phyloP scores from a whole-genome alignment of 169 alveolate species.

The Cryptosporidium sp. region DNA sequence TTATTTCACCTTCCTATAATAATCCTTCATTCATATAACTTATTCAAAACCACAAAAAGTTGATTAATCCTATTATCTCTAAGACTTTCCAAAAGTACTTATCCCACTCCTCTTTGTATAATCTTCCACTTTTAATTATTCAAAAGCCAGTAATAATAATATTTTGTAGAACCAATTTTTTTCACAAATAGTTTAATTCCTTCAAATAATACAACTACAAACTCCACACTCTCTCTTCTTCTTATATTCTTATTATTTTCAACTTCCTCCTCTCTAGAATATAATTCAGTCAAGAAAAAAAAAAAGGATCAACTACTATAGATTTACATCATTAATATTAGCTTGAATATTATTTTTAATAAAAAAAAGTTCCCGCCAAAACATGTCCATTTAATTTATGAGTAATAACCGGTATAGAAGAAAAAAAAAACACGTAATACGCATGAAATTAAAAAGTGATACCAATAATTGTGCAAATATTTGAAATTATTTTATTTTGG shows the following conservation, averaged over 20 bases:
- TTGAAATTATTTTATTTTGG: background rate
- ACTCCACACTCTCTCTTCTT: background rate
- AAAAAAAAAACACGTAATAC: background rate
- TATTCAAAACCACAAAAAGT: background rate
- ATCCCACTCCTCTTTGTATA: background rate
- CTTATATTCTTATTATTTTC: too few species aligned
- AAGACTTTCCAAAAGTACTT: background rate
- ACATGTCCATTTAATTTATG: background rate
- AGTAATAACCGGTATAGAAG: background rate
- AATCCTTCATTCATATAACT: background rate
- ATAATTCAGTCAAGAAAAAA: background rate
- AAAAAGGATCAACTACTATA: background rate
- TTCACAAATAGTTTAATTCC: background rate
- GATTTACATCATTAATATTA: background rate
- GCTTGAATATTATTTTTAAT: background rate
- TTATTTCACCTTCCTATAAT: background rate
- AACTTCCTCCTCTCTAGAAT: background rate
- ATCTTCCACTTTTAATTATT: background rate
- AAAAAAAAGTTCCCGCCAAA: background rate
- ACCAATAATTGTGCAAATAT: conserved; percentile 22
- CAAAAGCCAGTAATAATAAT: background rate
- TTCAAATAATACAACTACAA: background rate
- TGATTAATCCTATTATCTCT: background rate
- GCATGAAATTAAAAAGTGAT: conserved; percentile 8
- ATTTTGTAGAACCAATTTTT: background rate